Evolutionary conservation across 1,284 basidiomycete species (phyloP).

Genomic region (Microbotryum scabiosae): DNA sequence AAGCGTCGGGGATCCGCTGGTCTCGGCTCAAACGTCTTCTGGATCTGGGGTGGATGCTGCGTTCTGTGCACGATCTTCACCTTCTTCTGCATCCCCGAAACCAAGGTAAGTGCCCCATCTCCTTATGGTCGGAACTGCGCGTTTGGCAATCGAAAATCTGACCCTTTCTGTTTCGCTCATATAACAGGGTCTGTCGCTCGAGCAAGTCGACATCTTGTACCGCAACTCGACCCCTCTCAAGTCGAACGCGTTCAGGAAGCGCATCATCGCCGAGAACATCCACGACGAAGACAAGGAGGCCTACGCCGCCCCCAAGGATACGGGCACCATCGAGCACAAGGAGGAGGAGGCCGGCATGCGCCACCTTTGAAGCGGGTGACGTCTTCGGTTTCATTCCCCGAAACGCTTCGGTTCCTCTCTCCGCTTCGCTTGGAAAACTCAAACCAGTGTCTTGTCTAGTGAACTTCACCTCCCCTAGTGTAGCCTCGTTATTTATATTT

Average conservation of each 20-base stretch:
- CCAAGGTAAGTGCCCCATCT: constrained; percentile 13
- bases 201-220: constrained; percentile 42
- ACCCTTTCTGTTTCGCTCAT: no score
- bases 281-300: constrained; percentile 19
- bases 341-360: no score
- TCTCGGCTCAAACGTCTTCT: constrained; percentile 33
- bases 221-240: constrained; percentile 39
- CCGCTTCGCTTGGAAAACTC: no score
- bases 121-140: no score
- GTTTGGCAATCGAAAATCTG: no score
- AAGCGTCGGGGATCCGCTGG: not conserved
- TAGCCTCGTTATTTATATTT: no score
- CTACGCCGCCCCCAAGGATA: not conserved
- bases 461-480: no score
- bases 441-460: no score
- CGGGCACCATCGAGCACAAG: no score
- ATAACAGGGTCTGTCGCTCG: constrained; percentile 37
- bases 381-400: no score
- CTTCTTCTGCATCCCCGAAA: constrained; percentile 38
- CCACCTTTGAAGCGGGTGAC: no score
- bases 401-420: no score
- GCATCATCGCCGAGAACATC: constrained; percentile 40
- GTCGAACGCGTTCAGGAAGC: constrained; percentile 36
- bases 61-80: constrained; percentile 16
- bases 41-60: constrained; percentile 36